Evolutionary conservation across 768 basidiomycete genomes (phyloP).

Genomic region (Tulasnella sp.): DNA sequence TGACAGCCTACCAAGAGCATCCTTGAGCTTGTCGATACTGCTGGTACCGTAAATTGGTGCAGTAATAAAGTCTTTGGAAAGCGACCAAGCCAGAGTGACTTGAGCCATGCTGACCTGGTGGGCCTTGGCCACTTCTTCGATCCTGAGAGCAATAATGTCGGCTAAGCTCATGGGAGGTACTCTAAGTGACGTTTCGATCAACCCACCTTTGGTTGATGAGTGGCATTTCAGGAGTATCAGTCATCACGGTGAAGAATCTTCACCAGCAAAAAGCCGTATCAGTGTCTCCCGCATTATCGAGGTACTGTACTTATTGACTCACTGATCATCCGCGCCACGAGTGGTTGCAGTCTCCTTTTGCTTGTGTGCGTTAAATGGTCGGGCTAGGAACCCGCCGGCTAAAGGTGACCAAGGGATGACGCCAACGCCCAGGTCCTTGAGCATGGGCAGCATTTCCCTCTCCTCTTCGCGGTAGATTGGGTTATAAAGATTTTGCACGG

Average conservation of each 20-base stretch:
- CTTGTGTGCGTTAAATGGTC: not conserved
- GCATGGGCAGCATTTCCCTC: conserved; percentile 23
- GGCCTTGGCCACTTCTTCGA: conserved; percentile 29
- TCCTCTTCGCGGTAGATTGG: conserved; percentile 24
- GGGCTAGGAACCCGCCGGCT: conserved; percentile 18
- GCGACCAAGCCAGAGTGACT: conserved; percentile 2
- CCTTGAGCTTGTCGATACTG: not conserved
- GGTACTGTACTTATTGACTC: not conserved
- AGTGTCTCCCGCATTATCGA: too few relatives aligned
- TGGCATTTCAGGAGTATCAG: too few relatives aligned
- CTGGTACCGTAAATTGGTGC: conserved; percentile 9
- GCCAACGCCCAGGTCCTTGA: conserved; percentile 22
- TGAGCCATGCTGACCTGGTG: conserved; percentile 1
- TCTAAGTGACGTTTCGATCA: not conserved
- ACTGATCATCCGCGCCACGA: not conserved
- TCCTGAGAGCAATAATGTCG: not conserved
- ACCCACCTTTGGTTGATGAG: too few relatives aligned
- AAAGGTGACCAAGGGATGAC: conserved; percentile 24
- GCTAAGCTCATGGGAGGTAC: too few relatives aligned
- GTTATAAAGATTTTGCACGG: conserved; percentile 2
- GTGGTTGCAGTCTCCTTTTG: not conserved
- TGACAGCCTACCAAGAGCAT: not conserved
- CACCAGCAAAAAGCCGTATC: too few relatives aligned
- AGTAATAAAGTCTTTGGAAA: not conserved
- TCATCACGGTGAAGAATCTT: too few relatives aligned